Conservation (phyloP, 805 yeast species). For the Cyberlindnera saturnus region DNA sequence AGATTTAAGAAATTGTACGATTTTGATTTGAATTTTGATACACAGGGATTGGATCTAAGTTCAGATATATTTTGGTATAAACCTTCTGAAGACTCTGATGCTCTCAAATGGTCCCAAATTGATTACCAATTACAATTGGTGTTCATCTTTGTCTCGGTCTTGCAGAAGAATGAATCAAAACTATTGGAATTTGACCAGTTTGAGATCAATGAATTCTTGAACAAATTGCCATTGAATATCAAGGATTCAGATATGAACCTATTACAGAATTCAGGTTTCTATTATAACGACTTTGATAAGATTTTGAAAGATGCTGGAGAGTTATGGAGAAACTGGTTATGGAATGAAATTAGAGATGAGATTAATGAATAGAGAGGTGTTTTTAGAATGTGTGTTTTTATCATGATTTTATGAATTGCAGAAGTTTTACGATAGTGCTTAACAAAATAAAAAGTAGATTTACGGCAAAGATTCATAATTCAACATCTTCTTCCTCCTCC, state of each 20-base stretch:
- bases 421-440: too few species aligned
- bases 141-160: conserved; percentile 69
- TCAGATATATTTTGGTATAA: conserved; percentile 18
- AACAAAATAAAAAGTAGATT: too few species aligned
- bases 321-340: conserved; percentile 80
- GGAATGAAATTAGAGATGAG: conserved; percentile 48
- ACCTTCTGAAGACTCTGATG: conserved; percentile 13
- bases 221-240: conserved; percentile 31
- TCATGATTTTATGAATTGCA: not conserved
- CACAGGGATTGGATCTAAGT: conserved; percentile 1
- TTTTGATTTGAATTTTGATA: conserved; percentile 1
- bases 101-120: conserved; percentile 50
- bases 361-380: conserved; percentile 11
- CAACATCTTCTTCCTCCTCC: conserved; percentile 30
- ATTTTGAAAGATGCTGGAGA: conserved; percentile 77
- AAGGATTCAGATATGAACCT: conserved; percentile 23
- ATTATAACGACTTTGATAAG: conserved; percentile 62
- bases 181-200: conserved; percentile 84
- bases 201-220: conserved; percentile 76
- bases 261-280: conserved; percentile 25
- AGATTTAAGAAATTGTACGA: conserved; percentile 18
- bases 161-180: conserved; percentile 73
- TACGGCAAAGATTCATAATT: not conserved
- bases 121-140: conserved; percentile 74
- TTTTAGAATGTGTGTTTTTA: too few species aligned